These are phyloP conservation scores for Sphaerulina musiva DNA, from an alignment of 2,329 filamentous ascomycete genomes.

Conservation along the genomic window DNA sequence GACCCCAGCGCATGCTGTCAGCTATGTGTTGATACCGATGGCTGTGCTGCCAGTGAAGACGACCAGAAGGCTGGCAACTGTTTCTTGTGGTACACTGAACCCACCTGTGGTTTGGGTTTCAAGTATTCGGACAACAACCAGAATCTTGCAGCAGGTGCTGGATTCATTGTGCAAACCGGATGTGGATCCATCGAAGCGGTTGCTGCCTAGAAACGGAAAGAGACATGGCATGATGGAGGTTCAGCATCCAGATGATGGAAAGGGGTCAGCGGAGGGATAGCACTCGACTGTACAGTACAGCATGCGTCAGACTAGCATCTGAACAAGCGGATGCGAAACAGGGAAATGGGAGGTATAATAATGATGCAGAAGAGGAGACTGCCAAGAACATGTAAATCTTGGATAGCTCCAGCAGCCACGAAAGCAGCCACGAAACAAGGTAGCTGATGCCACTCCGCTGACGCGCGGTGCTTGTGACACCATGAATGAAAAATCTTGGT, in stretches of 20 bases:
- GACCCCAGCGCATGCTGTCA: slow-evolving; percentile 28
- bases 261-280: neutral
- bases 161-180: slow-evolving; percentile 25
- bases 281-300: neutral
- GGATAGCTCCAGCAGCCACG: slow-evolving; percentile 11
- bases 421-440: slow-evolving; percentile 10
- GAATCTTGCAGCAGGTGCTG: slow-evolving; percentile 19
- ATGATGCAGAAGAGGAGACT: slow-evolving; percentile 10
- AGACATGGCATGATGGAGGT: neutral
- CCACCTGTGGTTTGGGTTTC: slow-evolving; percentile 24
- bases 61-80: slow-evolving; percentile 26
- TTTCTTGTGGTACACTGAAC: slow-evolving; percentile 26
- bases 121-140: slow-evolving; percentile 21
- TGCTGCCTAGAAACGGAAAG: neutral
- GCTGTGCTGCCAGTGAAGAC: slow-evolving; percentile 24
- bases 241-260: too few species aligned
- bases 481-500: slow-evolving; percentile 10
- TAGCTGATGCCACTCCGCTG: slow-evolving; percentile 10
- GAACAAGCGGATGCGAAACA: slow-evolving; percentile 4
- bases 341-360: neutral
- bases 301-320: neutral
- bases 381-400: slow-evolving; percentile 11
- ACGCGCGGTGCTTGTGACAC: slow-evolving; percentile 18
- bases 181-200: slow-evolving; percentile 22
- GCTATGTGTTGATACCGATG: slow-evolving; percentile 23